Evolutionary conservation across 2,329 filamentous ascomycete species (phyloP).

Genomic region (Capronia americana): DNA sequence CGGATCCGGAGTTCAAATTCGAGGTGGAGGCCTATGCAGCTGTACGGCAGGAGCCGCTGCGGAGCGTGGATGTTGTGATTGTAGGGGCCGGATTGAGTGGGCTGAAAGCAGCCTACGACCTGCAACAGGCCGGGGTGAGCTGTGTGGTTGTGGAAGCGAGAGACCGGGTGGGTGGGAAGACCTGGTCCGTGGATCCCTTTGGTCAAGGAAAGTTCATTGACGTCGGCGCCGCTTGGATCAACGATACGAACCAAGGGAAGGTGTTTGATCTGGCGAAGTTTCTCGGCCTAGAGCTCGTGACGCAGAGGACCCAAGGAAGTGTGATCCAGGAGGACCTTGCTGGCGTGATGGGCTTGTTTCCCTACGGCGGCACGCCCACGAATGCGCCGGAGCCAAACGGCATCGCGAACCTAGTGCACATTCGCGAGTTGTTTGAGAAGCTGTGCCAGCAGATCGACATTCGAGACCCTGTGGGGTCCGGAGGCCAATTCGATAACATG

Average conservation of each 20-base stretch:
- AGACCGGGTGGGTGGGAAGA: constrained; percentile 54
- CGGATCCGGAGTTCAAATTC: constrained; percentile 49
- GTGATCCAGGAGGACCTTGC: constrained; percentile 50
- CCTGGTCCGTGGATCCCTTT: constrained; percentile 42
- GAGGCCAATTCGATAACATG: constrained; percentile 45
- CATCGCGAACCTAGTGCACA: constrained; percentile 41
- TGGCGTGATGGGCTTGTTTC: constrained; percentile 32
- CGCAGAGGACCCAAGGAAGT: constrained; percentile 57
- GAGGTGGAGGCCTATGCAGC: constrained; percentile 62
- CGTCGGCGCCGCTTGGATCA: constrained; percentile 66
- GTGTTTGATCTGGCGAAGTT: constrained; percentile 48
- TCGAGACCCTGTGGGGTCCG: constrained; percentile 31
- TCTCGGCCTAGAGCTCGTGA: constrained; percentile 52
- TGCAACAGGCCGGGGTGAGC: constrained; percentile 44
- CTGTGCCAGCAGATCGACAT: constrained; percentile 47
- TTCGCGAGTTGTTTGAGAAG: constrained; percentile 49
- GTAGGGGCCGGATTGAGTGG: constrained; percentile 51
- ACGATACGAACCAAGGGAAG: constrained; percentile 60
- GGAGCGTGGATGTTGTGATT: constrained; percentile 45
- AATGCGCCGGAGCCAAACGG: constrained; percentile 26
- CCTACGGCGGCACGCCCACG: constrained; percentile 35
- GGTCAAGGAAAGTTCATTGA: constrained; percentile 50
- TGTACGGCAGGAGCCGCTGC: constrained; percentile 60
- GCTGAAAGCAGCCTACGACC: constrained; percentile 45
- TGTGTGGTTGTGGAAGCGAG: constrained; percentile 50